Percentiles rank a stretch among this genome's conserved stretches.
phyloP scores from a whole-genome alignment of 257 asterid species.

The Penstemon barbatus region DNA sequence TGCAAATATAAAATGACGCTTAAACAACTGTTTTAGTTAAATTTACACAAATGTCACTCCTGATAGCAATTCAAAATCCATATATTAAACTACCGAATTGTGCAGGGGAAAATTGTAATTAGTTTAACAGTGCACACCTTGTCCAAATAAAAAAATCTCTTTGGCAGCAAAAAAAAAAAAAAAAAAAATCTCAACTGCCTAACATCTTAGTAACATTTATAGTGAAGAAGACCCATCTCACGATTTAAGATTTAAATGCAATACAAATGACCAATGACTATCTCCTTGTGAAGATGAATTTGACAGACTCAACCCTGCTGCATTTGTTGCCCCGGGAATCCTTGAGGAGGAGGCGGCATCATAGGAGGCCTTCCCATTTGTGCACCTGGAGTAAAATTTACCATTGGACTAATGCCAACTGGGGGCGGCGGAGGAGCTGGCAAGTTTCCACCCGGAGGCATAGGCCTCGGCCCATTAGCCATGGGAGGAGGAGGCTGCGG shows the following conservation, averaged over 20 bases:
- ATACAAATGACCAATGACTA: background rate
- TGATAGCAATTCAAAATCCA: conserved; percentile 1
- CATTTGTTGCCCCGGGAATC: conserved; percentile 73
- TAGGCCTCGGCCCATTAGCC: conserved; percentile 86
- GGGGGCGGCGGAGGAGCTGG: conserved; percentile 98
- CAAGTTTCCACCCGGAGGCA: conserved; percentile 94
- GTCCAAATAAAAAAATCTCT: background rate
- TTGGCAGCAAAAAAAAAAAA: too few species aligned
- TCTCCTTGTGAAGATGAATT: background rate
- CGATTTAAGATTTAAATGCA: background rate
- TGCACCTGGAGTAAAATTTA: conserved; percentile 77
- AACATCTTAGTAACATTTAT: conserved; percentile 12
- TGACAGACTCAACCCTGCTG: conserved; percentile 55
- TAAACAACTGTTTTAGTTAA: too few species aligned
- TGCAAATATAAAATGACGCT: too few species aligned
- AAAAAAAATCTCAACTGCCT: background rate
- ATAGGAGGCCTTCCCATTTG: conserved; percentile 87
- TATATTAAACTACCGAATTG: background rate
- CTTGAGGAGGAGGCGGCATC: conserved; percentile 61
- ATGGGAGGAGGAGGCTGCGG: conserved; percentile 58
- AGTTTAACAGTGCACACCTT: background rate
- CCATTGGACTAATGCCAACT: conserved; percentile 67
- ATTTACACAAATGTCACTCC: background rate
- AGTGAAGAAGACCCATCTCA: background rate
- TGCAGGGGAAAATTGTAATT: background rate